Conservation (phyloP, 2,329 filamentous ascomycete species). For the Sporothrix globosa region DNA sequence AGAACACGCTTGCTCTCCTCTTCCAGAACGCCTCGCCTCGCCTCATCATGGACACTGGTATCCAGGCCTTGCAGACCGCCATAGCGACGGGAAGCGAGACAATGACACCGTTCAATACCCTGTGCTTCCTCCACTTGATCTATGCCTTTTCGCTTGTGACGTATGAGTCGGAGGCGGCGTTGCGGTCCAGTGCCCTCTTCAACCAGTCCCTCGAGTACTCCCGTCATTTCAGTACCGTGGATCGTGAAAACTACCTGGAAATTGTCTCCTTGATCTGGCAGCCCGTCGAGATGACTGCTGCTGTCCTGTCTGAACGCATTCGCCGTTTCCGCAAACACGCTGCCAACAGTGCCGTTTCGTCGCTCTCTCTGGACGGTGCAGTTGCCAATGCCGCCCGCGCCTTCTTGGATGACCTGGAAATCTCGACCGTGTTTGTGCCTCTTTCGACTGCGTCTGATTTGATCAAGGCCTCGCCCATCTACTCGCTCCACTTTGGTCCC, state of each 20-base stretch:
- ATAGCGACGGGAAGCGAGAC: constrained; percentile 48
- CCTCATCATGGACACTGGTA: constrained; percentile 48
- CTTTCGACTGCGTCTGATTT: constrained; percentile 42
- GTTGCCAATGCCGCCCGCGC: constrained; percentile 50
- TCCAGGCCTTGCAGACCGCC: constrained; percentile 46
- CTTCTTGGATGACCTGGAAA: constrained; percentile 59
- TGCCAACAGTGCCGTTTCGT: constrained; percentile 35
- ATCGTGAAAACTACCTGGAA: constrained; percentile 49
- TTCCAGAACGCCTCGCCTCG: constrained; percentile 48
- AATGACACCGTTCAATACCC: constrained; percentile 48
- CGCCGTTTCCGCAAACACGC: constrained; percentile 36
- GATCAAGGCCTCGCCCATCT: constrained; percentile 49
- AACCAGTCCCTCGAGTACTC: constrained; percentile 53
- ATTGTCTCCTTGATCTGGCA: constrained; percentile 56
- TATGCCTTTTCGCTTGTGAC: constrained; percentile 56
- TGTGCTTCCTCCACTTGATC: constrained; percentile 58
- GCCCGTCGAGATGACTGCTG: constrained; percentile 44
- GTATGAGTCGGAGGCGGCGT: constrained; percentile 46
- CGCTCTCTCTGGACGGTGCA: constrained; percentile 42
- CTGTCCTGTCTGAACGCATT: constrained; percentile 42
- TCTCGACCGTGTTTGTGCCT: constrained; percentile 45
- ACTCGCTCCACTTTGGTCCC: constrained; percentile 48
- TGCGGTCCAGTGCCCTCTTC: constrained; percentile 50
- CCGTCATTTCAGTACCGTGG: constrained; percentile 45
- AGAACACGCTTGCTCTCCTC: constrained; percentile 50